Conservation (phyloP, 345 rosid species). For the Viola odorata region DNA sequence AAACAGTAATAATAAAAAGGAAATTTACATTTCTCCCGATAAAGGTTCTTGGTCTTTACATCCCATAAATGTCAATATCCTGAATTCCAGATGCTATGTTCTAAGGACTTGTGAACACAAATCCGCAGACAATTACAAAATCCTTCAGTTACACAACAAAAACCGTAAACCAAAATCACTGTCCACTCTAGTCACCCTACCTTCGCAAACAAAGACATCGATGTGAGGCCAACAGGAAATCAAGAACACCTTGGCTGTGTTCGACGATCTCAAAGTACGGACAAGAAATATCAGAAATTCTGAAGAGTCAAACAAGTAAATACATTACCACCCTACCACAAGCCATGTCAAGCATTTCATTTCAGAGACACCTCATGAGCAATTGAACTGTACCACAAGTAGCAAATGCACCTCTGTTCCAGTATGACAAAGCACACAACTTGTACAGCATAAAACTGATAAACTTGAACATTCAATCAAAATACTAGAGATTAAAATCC, state of each 20-base stretch:
- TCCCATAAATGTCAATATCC: slow-evolving; percentile 8
- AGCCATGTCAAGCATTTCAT: not conserved
- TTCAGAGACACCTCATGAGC: slow-evolving; percentile 9
- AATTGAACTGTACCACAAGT: slow-evolving; percentile 12
- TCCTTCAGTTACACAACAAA: no score
- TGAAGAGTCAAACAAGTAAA: slow-evolving; percentile 16
- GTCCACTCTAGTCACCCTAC: no score
- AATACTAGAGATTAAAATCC: not conserved
- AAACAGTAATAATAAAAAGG: not conserved
- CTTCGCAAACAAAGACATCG: not conserved
- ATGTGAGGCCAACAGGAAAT: slow-evolving; percentile 37
- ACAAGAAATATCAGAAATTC: slow-evolving; percentile 29
- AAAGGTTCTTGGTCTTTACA: not conserved
- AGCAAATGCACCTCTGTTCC: not conserved
- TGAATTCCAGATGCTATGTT: slow-evolving; percentile 7
- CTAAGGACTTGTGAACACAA: not conserved
- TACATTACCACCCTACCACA: not conserved
- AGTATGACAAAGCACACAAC: not conserved
- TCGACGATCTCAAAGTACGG: slow-evolving; percentile 19
- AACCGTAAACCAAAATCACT: no score
- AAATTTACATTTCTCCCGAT: slow-evolving; percentile 11
- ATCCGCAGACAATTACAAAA: not conserved
- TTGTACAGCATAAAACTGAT: not conserved
- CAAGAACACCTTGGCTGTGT: slow-evolving; percentile 41
- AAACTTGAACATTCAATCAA: not conserved